Evolutionary conservation across 768 basidiomycete genomes (phyloP), one percentile per base, ranked within the genome.

Genomic region (Suillus sp.): DNA sequence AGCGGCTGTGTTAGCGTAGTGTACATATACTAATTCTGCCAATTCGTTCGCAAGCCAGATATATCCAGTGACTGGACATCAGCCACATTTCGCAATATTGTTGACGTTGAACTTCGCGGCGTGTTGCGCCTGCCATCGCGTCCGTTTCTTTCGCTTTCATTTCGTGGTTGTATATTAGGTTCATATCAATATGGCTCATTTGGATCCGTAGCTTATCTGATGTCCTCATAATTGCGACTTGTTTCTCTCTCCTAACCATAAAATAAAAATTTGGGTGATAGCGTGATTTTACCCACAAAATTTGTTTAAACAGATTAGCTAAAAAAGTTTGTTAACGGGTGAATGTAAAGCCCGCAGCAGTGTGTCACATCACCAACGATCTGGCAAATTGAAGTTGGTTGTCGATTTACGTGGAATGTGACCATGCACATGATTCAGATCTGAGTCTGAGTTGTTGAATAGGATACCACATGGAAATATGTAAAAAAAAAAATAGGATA

Each of bases 11-110:
- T n/a, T 30, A 56, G 35, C 3, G 22, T 57, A 56, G 25, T 27
- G 37, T 56, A 37, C 55, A 40, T 20, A 40, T 27, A 57, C 37
- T 27, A 40, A 35, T 55, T 22, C 53, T 35, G 53, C 27, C 18
- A 34, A 54, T 55, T 55, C 34, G 34, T 55, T 55, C 54, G n/a
- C 34, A 55, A 53, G 30, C 51, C n/a, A 34, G 53, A 32, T 54
- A 54, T 54, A 51, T 51, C 27, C 25, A 45, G 3, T 9, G n/a
- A 22, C 6, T 25, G 6, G n/a, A n/a, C n/a, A n/a, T n/a, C n/a
- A 53, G 30, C 51, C n/a, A 8, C 22, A 14, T 50, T 5, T 27
- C 27, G 13, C 25, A 27, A 14, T 6, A 18, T n/a, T n/a, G n/a
- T n/a, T 42, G 40, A 47, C 45, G 45, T n/a, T 45, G n/a, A 48